Evolutionary conservation across 345 rosid species (phyloP), one percentile per base, ranked within the genome.

Genomic region (Eucalyptus paniculata): DNA sequence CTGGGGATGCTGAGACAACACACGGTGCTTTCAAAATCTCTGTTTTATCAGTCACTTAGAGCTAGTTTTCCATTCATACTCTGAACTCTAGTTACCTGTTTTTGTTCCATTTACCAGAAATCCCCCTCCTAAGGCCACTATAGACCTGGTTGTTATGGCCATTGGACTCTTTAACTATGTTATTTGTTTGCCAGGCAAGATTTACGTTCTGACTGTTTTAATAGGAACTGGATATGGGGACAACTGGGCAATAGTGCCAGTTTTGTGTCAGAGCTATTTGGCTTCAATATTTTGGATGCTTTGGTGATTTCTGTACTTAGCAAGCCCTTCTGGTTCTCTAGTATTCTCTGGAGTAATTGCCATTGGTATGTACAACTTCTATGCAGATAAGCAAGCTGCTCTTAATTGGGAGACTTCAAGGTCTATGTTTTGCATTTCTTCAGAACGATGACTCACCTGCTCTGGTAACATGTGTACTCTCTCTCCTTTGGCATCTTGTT

Each of bases 311-410:
- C 91, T 94, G 95, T 86, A 88, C 94, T 12, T 90, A 47, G 94
- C 95, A 80, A 90, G 86, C 77, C 96, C 98, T 87, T 92, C 93
- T 32, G 97, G 97, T 37, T 94, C 97, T 81, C 94, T 95, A 18
- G 56, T 96, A 86, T 97, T 97, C 92, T 97, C 99, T 14, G 96
- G 96, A 34, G 94, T 92, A 87, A 91, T 96, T 24, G 98, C 96
- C 8, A 95, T 96, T 88, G 93, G 93, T 34, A 93, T 96, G 65
- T 95, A 94, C n/a, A 96, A 97, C 90, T 90, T 94, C 81, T 94
- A 94, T 85, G 98, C 98, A 16, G 93, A 92, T 87, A 90, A 94
- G 89, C 97, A 96, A 91, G 93, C 94, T 6, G 90, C 91, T 44
- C 44, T 93, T 53, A 87, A 28, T 34, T 30, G 14, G 50, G 44